Conservation (phyloP, 768 basidiomycete genomes). For the Pholiota microspora region DNA sequence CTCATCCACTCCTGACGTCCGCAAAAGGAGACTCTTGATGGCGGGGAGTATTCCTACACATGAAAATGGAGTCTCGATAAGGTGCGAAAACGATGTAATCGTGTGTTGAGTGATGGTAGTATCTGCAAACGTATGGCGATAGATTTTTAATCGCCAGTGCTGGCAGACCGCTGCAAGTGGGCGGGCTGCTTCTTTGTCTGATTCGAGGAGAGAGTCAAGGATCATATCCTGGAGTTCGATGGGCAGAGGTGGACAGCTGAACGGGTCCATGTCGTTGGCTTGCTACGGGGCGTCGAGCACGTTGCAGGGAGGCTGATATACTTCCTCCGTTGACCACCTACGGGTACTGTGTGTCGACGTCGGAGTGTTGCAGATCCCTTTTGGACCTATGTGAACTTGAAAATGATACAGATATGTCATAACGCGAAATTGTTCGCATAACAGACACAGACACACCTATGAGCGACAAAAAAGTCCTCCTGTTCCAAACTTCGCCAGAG, state of each 20-base stretch:
- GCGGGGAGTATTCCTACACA: neutral
- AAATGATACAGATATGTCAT: too few relatives aligned
- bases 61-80: neutral
- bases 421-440: too few relatives aligned
- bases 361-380: neutral
- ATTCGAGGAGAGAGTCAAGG: neutral
- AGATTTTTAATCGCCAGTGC: neutral
- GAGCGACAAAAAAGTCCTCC: too few relatives aligned
- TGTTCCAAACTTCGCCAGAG: too few relatives aligned
- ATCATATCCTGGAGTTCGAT: constrained; percentile 2
- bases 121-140: neutral
- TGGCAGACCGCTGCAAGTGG: neutral
- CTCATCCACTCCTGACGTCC: neutral
- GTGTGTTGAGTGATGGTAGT: neutral
- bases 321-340: neutral
- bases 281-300: neutral
- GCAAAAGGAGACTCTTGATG: neutral
- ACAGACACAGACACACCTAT: too few relatives aligned
- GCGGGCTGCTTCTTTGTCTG: neutral
- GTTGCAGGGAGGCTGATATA: too few relatives aligned
- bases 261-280: neutral
- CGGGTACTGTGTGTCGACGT: neutral
- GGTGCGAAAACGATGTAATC: neutral
- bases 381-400: neutral
- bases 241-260: neutral